A percentile compares a stretch with the other conserved stretches of the same genome.
These are phyloP conservation scores for Ogataea kodamae DNA, from an alignment of 805 yeast genomes.

Conservation along the genomic window DNA sequence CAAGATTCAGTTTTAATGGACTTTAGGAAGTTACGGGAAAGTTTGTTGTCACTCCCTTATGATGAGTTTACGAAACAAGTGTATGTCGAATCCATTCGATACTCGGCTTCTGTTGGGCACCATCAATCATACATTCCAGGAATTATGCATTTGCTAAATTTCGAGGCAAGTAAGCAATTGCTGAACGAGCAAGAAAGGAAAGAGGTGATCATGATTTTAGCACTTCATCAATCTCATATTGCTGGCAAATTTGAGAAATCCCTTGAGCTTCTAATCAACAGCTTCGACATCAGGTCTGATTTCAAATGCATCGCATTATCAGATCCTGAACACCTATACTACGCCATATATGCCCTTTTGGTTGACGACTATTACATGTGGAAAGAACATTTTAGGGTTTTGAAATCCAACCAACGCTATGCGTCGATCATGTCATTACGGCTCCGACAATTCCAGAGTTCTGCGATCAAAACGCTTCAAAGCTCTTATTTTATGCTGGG, in stretches of 20 bases:
- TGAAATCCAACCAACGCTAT: constrained; percentile 6
- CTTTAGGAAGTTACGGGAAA: constrained; percentile 53
- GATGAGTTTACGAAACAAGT: constrained; percentile 40
- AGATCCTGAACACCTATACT: constrained; percentile 6
- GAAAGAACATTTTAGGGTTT: constrained; percentile 28
- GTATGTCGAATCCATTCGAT: constrained; percentile 44
- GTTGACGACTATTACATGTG: constrained; percentile 31
- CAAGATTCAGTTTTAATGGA: constrained; percentile 36
- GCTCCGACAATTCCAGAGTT: constrained; percentile 28
- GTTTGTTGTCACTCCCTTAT: constrained; percentile 40
- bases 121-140: constrained; percentile 55
- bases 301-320: neutral
- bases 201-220: constrained; percentile 41
- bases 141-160: constrained; percentile 39
- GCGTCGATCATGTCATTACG: constrained; percentile 44
- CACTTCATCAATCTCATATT: constrained; percentile 45
- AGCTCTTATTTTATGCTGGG: constrained; percentile 39
- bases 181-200: constrained; percentile 33
- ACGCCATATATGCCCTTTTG: constrained; percentile 28
- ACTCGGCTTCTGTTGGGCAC: constrained; percentile 44
- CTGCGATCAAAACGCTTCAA: constrained; percentile 34
- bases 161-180: constrained; percentile 17
- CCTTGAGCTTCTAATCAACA: constrained; percentile 23
- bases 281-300: constrained; percentile 7
- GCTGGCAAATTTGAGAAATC: constrained; percentile 34